Conservation (phyloP, 2,329 filamentous ascomycete species). For the Claviceps fusiformis region DNA sequence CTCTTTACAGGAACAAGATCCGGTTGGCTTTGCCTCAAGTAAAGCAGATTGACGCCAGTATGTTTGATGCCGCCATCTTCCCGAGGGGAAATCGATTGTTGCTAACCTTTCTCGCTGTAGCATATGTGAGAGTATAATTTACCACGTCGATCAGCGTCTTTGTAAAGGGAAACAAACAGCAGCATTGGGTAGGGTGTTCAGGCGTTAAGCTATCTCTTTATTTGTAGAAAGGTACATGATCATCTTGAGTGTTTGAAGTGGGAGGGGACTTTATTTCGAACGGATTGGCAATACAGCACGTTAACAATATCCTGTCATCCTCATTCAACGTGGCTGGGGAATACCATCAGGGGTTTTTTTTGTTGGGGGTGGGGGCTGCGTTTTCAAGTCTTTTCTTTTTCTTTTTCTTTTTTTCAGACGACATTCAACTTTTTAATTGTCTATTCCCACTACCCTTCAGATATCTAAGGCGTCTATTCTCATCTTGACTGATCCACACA, state of each 20-base stretch:
- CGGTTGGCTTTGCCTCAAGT: conserved; percentile 75
- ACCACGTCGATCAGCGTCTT: neutral
- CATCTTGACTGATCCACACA: neutral
- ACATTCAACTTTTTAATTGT: too few species aligned
- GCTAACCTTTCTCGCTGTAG: conserved; percentile 2
- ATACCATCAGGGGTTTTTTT: neutral
- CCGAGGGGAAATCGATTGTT: neutral
- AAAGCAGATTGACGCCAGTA: conserved; percentile 92
- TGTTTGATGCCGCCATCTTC: conserved; percentile 29
- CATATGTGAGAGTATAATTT: conserved; percentile 5
- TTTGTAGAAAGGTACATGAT: neutral
- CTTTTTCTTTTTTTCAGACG: neutral
- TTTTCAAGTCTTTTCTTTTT: too few species aligned
- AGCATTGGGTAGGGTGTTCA: neutral
- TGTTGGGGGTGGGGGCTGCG: too few species aligned
- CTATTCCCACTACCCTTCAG: too few species aligned
- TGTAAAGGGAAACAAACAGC: neutral
- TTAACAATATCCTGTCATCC: neutral
- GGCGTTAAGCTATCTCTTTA: neutral
- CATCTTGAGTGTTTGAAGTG: neutral
- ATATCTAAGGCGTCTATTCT: neutral
- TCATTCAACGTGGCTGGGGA: neutral
- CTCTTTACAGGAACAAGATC: conserved; percentile 89
- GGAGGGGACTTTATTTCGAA: neutral
- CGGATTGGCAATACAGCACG: neutral